Conservation (phyloP, 352 stramenopile genomes). For the Pythium aquatile region DNA sequence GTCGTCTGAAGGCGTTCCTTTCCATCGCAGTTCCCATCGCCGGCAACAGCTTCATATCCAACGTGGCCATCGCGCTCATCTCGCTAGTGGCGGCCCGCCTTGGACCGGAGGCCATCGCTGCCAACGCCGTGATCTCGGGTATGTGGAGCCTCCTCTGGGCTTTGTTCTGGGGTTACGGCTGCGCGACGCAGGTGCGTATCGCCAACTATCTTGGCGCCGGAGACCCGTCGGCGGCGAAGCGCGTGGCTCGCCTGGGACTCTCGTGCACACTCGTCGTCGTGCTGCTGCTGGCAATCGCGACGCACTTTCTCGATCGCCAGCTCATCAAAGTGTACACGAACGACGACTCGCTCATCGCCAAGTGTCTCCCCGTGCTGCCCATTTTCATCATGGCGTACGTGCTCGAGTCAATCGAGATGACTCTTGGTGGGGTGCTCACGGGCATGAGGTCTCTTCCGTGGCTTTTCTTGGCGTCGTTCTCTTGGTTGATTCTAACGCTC, state of each 20-base stretch:
- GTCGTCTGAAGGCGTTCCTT: constrained; percentile 43
- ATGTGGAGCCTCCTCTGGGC: constrained; percentile 72
- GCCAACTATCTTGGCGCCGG: constrained; percentile 74
- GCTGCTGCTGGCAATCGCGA: constrained; percentile 41
- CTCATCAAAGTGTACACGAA: constrained; percentile 65
- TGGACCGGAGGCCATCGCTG: constrained; percentile 53
- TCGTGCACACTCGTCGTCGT: constrained; percentile 53
- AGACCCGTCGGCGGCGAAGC: constrained; percentile 44
- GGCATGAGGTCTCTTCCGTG: constrained; percentile 56
- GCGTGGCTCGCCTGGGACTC: constrained; percentile 53
- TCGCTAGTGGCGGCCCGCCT: constrained; percentile 67
- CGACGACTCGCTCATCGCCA: constrained; percentile 44
- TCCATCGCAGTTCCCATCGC: constrained; percentile 61
- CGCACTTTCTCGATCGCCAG: constrained; percentile 41
- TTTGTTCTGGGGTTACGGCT: constrained; percentile 80
- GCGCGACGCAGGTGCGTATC: constrained; percentile 72
- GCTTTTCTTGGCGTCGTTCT: background rate
- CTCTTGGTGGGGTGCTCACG: constrained; percentile 53
- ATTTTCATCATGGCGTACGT: constrained; percentile 62
- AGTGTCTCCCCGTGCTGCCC: constrained; percentile 50
- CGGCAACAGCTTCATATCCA: constrained; percentile 73
- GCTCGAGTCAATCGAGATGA: constrained; percentile 64
- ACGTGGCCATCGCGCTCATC: constrained; percentile 63
- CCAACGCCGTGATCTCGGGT: constrained; percentile 67
- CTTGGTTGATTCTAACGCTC: background rate